Evolutionary conservation across 352 stramenopile species (phyloP), one percentile per base, ranked within the genome.

Genomic region (Phytophthora megakarya): DNA sequence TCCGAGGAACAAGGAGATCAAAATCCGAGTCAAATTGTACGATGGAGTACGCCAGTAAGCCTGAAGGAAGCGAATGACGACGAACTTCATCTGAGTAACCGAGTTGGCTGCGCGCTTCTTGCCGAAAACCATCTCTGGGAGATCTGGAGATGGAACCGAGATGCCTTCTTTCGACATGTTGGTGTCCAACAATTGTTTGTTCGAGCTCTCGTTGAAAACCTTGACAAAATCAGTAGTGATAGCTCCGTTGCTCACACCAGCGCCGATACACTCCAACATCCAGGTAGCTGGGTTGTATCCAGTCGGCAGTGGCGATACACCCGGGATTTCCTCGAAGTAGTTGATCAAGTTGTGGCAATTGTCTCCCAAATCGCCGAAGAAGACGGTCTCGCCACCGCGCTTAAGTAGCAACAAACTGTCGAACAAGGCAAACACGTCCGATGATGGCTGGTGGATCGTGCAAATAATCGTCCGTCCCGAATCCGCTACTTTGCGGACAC

Each of bases 181-280:
- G 1, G 38, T 22, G 2, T 74, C 52, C 26, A 81, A 33, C 7
- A 42, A 16, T 8, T 38, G 21, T 18, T 72, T 73, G 10, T 67
- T n/a, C 12, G 59, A 53, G 26, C 72, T 81, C 11, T 65, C n/a
- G 12, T 73, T 67, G 44, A 80, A 84, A 25, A 63, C 15, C 1
- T 61, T 26, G 6, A 77, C 75, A 47, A 84, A 84, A 25, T 84
- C 73, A 1, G 37, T 63, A 12, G 42, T 64, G 32, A 47, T 45
- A 16, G 37, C 55, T 9, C 37, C 56, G 22, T 50, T 65, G 49
- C 37, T 67, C 6, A 72, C 58, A 18, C 75, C 84, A 15, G 73
- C 77, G 13, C 77, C 75, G 15, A 85, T 84, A 12, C 71, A 76
- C 13, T 85, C 75, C 0, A 97, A 62, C 86, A 97, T 95, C 84